Evolutionary conservation across 2,329 filamentous ascomycete genomes (phyloP).

Genomic region (Huntiella decipiens): DNA sequence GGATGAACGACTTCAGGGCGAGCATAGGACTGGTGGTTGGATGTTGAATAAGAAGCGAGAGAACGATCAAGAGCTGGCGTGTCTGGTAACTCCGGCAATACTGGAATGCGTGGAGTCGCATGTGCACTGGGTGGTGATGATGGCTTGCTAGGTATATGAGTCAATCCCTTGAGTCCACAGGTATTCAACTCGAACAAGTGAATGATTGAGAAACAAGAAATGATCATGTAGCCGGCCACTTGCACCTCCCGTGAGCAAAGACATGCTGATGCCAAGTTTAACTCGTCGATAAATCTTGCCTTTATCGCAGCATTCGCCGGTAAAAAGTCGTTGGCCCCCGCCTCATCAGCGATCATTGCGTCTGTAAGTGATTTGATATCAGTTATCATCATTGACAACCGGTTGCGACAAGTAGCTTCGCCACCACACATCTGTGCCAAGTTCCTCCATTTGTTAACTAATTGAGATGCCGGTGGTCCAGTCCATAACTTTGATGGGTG

Average conservation of each 20-base stretch:
- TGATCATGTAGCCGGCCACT: background rate
- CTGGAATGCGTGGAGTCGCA: background rate
- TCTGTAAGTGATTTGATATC: background rate
- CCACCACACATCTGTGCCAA: background rate
- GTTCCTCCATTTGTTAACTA: background rate
- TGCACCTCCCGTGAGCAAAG: constrained; percentile 1
- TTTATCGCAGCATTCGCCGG: background rate
- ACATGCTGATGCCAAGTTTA: constrained; percentile 1
- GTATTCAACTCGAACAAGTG: constrained; percentile 6
- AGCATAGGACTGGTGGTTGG: background rate
- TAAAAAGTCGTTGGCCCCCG: background rate
- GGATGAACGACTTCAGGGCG: background rate
- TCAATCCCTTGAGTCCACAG: background rate
- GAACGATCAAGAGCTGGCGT: background rate
- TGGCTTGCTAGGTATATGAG: background rate
- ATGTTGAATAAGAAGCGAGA: background rate
- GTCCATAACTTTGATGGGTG: background rate
- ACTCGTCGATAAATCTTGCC: constrained; percentile 1
- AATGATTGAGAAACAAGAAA: constrained; percentile 5
- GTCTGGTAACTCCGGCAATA: background rate
- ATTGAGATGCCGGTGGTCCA: background rate
- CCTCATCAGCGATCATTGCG: background rate
- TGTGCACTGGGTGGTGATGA: background rate
- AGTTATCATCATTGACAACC: background rate
- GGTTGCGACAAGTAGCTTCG: background rate